Base-by-base conservation (phyloP, 2,329 filamentous ascomycete species). In the Aspergillus felis region DNA sequence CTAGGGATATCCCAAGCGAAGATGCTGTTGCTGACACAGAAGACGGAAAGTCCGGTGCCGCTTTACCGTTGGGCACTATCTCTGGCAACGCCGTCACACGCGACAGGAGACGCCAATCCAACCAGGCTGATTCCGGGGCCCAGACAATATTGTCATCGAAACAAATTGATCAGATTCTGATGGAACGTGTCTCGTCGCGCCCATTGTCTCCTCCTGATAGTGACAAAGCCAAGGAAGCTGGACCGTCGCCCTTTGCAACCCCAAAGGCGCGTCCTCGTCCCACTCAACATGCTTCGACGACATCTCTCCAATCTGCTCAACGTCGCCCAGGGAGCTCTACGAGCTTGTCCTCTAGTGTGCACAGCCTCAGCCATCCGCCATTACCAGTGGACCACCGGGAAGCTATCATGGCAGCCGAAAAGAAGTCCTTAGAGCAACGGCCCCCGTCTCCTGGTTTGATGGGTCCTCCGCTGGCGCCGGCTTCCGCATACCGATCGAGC, bases 71-170 rank as follows among this genome's bases (percentile, higher is more conserved):
- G 66, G 84, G 79, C 69, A 84, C 87, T 65, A 79, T 88, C 12
- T 85, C 86, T n/a, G 77, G 77, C 54, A 89, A 89, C 66, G 74
- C 79, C 49, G 61, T 69, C 28, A 61, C 67, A 27, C 67, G 67
- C 25, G 68, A 69, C 47, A 51, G 61, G 27, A 68, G 53, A 55
- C 60, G 63, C n/a, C 61, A 57, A 24, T 66, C 70, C 44, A 72
- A 76, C 55, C 88, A 82, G 59, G 77, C 81, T 22, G 91, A 96
- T 66, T 87, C 89, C 63, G 84, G 87, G 54, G 88, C 89, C 14
- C 93, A 97, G 75, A 97, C 92, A 25, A 82, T 88, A 42, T 79
- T 97, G 29, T 95, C 91, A n/a, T 84, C 90, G 0, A 84, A 89
- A 51, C 87, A 89, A 56, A 91, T 96, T 61, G 92, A 96, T 64